Evolutionary conservation across 768 basidiomycete species (phyloP).

Genomic region (Coprinopsis strossmayeri): DNA sequence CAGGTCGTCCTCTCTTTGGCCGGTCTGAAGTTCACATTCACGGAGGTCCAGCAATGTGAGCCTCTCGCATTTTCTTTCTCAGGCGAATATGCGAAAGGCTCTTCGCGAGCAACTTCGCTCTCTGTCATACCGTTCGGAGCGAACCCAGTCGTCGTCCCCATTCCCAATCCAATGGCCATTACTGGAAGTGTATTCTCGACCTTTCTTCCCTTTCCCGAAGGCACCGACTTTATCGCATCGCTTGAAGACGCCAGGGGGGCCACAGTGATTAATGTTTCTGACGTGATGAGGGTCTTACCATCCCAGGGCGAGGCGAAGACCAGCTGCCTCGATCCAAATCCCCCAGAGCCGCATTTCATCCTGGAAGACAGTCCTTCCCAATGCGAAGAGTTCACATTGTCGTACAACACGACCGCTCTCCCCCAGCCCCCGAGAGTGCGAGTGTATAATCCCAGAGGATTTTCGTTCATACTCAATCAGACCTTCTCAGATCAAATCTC

Average conservation of each 20-base stretch:
- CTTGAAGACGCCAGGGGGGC: slow-evolving; percentile 41
- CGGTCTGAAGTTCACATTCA: slow-evolving; percentile 6
- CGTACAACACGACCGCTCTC: slow-evolving; percentile 28
- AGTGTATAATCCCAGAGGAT: slow-evolving; percentile 29
- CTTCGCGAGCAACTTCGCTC: slow-evolving; percentile 19
- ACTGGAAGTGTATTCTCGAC: slow-evolving; percentile 35
- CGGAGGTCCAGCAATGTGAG: neutral
- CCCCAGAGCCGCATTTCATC: slow-evolving; percentile 3
- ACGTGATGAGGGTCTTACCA: slow-evolving; percentile 37
- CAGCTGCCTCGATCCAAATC: slow-evolving; percentile 29
- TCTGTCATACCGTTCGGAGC: slow-evolving; percentile 49
- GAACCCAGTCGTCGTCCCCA: slow-evolving; percentile 40
- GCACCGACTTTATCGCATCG: slow-evolving; percentile 47
- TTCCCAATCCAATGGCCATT: slow-evolving; percentile 30
- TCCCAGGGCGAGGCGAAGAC: slow-evolving; percentile 21
- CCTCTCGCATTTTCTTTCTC: neutral
- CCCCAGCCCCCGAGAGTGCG: slow-evolving; percentile 27
- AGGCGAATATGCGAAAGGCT: neutral
- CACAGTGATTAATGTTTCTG: slow-evolving; percentile 36
- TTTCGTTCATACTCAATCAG: slow-evolving; percentile 22
- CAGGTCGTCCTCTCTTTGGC: slow-evolving; percentile 7
- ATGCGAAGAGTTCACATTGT: slow-evolving; percentile 42
- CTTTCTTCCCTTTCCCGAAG: slow-evolving; percentile 45
- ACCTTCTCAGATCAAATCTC: slow-evolving; percentile 18
- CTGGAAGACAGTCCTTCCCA: slow-evolving; percentile 27